Base-by-base conservation (phyloP, 805 yeast genomes). In the Candida coleopterorum region DNA sequence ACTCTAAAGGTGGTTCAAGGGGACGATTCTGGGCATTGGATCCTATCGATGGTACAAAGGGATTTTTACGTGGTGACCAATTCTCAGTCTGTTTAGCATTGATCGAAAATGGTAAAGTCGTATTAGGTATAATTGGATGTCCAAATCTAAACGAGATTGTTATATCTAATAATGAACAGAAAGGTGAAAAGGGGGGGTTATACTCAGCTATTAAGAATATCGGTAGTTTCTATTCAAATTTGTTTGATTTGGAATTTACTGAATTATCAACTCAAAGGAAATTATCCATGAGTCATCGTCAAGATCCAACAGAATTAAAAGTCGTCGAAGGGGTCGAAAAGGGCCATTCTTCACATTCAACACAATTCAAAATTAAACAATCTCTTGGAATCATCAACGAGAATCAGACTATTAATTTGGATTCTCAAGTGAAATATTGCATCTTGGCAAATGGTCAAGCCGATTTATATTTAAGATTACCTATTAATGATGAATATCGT, bases 11-110 rank as follows among this genome's bases (percentile, higher is more conserved):
- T 37, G 95, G 97, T 4, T 47, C 62, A 22, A 66, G 59, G 25
- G 95, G 95, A 17, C 70, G 98, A 43, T 79, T 86, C 55, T 93
- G 99, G 99, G 95, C 97, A 1, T 65, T 93, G 52, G 99, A 93
- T 54, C 99, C 99, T 26, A 89, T 93, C 43, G 99, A 93, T 55
- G 99, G 99, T 6, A 93, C 99, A 15, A 93, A 67, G 57, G 99
- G 99, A 0, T 93, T 93, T 56, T 65, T 93, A 37, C 73, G 99
- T 53, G 95, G 96, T 32, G 97, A 89, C 46, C 99, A 93, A 56
- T 93, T 87, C 59, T 97, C 98, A 2, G 95, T 93, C 1, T 93
- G 99, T 55, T 67, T 93, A 30, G 97, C 95, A 0, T 64, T 93
- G 46, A 80, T 93, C 32, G 94, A 79, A 21, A 83, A 89, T 52